phyloP scores from a whole-genome alignment of 495 filamentous ascomycete species.

The Astrothelium macrocarpum region DNA sequence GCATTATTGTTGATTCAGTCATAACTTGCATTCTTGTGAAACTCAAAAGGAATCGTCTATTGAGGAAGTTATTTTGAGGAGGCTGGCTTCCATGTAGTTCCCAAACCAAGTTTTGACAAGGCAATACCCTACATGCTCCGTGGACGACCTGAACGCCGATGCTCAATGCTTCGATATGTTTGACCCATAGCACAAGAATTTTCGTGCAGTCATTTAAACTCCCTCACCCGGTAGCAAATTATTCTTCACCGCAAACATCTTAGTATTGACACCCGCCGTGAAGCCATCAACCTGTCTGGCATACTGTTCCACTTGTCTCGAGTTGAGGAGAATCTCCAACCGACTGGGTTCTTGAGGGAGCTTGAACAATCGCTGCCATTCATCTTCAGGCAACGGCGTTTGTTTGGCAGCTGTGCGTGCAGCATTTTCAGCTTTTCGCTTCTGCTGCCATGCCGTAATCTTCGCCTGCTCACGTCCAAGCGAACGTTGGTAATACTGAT shows the following conservation, averaged over 20 bases:
- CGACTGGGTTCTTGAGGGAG: slow-evolving; percentile 86
- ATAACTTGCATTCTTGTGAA: no score
- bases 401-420: slow-evolving; percentile 78
- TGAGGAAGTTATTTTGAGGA: no score
- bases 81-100: no score
- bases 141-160: neutral
- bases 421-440: slow-evolving; percentile 91
- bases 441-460: slow-evolving; percentile 89
- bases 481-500: slow-evolving; percentile 95
- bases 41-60: no score
- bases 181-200: neutral
- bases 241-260: slow-evolving; percentile 97
- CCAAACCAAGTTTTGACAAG: no score
- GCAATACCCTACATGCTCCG: no score
- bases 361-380: slow-evolving; percentile 98
- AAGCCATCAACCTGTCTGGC: slow-evolving; percentile 96
- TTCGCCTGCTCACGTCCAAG: slow-evolving; percentile 92
- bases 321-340: slow-evolving; percentile 85
- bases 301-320: slow-evolving; percentile 95
- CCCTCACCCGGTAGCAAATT: slow-evolving; percentile 35
- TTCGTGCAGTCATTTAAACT: slow-evolving; percentile 2
- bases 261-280: slow-evolving; percentile 75
- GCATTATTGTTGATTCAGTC: no score
- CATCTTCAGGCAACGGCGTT: slow-evolving; percentile 80
- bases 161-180: neutral